Base-by-base conservation (phyloP, 2,329 filamentous ascomycete species). In the Microdochium bolleyi region DNA sequence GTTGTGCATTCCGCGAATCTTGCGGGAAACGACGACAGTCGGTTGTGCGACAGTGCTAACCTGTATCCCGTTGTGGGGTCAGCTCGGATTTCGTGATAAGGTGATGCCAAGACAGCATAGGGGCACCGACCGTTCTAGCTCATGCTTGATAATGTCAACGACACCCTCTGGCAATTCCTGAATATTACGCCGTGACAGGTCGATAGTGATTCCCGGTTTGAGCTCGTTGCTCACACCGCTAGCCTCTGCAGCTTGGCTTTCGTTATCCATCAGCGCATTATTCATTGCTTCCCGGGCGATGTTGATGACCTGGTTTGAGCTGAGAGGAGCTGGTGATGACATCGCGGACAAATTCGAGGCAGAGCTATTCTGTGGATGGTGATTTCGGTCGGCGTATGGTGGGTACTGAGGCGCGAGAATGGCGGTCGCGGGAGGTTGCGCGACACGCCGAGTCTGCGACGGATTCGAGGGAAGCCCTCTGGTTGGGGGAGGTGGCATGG, bases 11-110 rank as follows among this genome's bases (percentile, higher is more conserved):
- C 87, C 34, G 85, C 78, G 60, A 92, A 88, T 52, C 87, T 80
- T 24, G 74, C 64, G 5, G 88, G 88, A 49, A 92, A 80, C n/a
- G 79, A 76, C 30, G 82, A 77, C 54, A 91, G 75, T 59, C 82
- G 83, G 67, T 92, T 92, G 70, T 92, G 88, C n/a, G 88, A 90
- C 58, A 92, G 74, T 50, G 88, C 88, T 51, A 92, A 80, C 61
- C 88, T 91, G 63, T 51, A 49, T 16, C 38, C 44, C 27, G 37
- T 50, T 51, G 48, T 44, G 49, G 27, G 44, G n/a, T 50, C 49
- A 38, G 50, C 57, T 64, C 49, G 66, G 61, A 53, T 50, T 27
- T 49, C 48, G 46, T 49, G 27, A 49, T 49, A 22, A 30, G 37
- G 50, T 30, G 10, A 49, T 41, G 22, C 19, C 14, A 50, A 49